Conservation (phyloP, 352 stramenopile genomes). For the Phytophthora sojae region DNA sequence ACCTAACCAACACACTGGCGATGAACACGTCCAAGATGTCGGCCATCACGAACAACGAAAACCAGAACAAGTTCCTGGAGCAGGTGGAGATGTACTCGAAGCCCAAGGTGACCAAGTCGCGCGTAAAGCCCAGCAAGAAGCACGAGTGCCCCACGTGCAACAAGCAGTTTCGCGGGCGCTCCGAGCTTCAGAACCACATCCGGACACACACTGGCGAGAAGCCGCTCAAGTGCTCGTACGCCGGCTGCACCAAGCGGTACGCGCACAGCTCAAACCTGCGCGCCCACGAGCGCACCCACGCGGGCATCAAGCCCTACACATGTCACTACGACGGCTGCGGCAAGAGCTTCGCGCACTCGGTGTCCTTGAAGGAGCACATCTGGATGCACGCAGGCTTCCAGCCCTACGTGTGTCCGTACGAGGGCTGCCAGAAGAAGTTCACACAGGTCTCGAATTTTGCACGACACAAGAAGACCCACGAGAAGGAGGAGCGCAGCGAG, state of each 20-base stretch:
- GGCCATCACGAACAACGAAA: conserved; percentile 74
- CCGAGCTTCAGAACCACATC: conserved; percentile 89
- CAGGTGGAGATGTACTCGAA: conserved; percentile 92
- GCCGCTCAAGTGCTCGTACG: conserved; percentile 88
- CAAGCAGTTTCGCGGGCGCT: conserved; percentile 87
- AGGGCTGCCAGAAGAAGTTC: conserved; percentile 91
- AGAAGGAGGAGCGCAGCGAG: conserved; percentile 74
- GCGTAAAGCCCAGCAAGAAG: conserved; percentile 88
- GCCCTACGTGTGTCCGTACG: conserved; percentile 91
- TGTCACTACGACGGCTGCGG: conserved; percentile 91
- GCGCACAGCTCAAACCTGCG: conserved; percentile 91
- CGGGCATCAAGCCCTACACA: conserved; percentile 90
- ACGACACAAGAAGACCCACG: conserved; percentile 89
- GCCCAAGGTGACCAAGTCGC: conserved; percentile 87
- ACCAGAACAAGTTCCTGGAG: conserved; percentile 88
- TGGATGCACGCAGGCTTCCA: conserved; percentile 92
- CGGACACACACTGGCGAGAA: conserved; percentile 92
- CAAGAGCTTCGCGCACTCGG: conserved; percentile 92
- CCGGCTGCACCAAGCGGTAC: conserved; percentile 90
- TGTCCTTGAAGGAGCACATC: conserved; percentile 93
- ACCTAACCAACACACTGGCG: conserved; percentile 47
- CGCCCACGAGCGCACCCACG: conserved; percentile 92
- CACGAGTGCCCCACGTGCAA: conserved; percentile 87
- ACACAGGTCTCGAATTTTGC: conserved; percentile 91
- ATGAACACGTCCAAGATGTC: conserved; percentile 80